Base-by-base conservation (phyloP, 768 basidiomycete species). In the Boletus rubroflammeus region DNA sequence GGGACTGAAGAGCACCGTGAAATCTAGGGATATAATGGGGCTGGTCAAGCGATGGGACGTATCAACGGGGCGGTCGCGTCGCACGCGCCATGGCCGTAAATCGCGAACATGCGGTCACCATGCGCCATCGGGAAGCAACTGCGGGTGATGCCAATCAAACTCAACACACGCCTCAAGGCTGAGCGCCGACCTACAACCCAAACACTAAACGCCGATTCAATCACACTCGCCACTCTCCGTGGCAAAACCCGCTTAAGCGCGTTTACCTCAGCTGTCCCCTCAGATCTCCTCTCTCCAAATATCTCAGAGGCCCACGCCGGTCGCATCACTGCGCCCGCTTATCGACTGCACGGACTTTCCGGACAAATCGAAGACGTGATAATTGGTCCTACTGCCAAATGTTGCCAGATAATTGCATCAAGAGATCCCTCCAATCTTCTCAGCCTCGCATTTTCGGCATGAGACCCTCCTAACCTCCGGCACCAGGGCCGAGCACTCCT, bases 61-160 rank as follows among this genome's bases (percentile, higher is more conserved):
- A 50, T 13, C 51, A 60, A 57, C 43, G 31, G 42, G 54, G 53
- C n/a, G 51, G 56, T 55, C 56, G 53, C 47, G 48, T 41, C 41
- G 55, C 48, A 51, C 47, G 53, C 65, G 59, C 58, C 62, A 62
- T 63, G 56, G 59, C 69, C 66, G 56, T 62, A 68, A 70, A 65
- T 53, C 62, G 61, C 48, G 53, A 64, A 68, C 74, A 75, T 62
- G 74, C 69, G 65, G 62, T 57, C 48, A 42, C 58, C 74, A 74
- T 63, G 74, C 61, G 64, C 61, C 60, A 14, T 62, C 57, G 51
- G 56, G 58, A 67, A 64, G 60, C 60, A 57, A 62, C 59, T 57
- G 49, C 56, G 55, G 54, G 59, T 55, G 50, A 61, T 55, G 58
- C 23, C n/a, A n/a, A 66, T 57, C 55, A 60, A 55, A 67, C 51